These are phyloP conservation scores for Carex kokanica DNA, from an alignment of 176 grass and related monocot genomes.

Conservation along the genomic window DNA sequence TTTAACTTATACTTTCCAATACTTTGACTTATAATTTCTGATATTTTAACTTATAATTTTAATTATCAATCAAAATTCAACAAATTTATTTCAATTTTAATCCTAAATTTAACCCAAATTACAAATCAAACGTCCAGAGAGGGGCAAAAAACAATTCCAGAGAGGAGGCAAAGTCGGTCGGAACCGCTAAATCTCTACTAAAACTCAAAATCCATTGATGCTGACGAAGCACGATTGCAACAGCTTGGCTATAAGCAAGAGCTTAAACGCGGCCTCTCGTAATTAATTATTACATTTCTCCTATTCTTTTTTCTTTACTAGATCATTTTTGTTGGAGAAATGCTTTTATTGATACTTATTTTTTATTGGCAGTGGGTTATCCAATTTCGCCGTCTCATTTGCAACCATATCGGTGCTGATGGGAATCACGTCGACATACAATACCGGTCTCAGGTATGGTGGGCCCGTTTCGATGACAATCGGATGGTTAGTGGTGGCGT, in stretches of 20 bases:
- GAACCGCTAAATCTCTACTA: no score
- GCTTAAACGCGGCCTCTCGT: conserved; percentile 72
- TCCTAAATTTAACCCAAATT: no score
- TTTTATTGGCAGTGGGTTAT: conserved; percentile 18
- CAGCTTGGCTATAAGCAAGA: conserved; percentile 75
- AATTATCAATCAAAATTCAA: no score
- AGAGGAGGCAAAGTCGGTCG: no score
- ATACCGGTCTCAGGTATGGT: conserved; percentile 52
- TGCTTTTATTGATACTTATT: neutral
- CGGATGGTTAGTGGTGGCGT: conserved; percentile 43
- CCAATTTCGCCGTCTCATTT: conserved; percentile 53
- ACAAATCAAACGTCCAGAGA: no score
- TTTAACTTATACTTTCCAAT: no score
- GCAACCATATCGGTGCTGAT: conserved; percentile 48
- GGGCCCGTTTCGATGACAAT: conserved; percentile 51
- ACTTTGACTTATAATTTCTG: no score
- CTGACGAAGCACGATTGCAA: conserved; percentile 36
- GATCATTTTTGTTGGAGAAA: neutral
- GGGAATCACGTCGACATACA: conserved; percentile 48
- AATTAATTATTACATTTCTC: neutral
- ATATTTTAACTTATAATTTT: no score
- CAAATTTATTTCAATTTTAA: no score
- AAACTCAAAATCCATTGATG: no score
- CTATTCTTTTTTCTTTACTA: neutral
- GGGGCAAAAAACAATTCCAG: no score